A percentile compares a stretch with the other conserved stretches of the same genome.
These are phyloP conservation scores for Clarireedia hainanense DNA, from an alignment of 2,329 filamentous ascomycete species.

Conservation along the genomic window DNA sequence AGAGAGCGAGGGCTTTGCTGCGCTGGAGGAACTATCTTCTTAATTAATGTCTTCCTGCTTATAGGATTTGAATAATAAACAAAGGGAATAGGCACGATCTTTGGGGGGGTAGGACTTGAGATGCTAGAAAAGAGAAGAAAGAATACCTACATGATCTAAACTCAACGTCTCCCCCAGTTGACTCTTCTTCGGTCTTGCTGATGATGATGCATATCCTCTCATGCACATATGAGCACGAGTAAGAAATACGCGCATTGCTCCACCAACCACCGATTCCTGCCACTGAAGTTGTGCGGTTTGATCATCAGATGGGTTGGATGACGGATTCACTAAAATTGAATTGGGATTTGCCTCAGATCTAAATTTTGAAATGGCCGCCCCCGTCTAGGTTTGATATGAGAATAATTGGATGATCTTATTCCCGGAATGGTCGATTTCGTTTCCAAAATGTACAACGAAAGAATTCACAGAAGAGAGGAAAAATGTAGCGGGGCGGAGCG, in stretches of 20 bases:
- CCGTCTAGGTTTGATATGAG: not conserved
- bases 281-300: too few species aligned
- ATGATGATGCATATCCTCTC: too few species aligned
- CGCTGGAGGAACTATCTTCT: conserved; percentile 47
- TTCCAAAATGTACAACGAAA: not conserved
- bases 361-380: not conserved
- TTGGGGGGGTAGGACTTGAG: too few species aligned
- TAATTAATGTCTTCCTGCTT: not conserved
- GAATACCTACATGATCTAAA: conserved; percentile 46
- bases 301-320: not conserved
- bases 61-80: not conserved
- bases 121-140: too few species aligned
- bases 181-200: not conserved
- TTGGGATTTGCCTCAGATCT: conserved; percentile 13
- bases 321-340: conserved; percentile 5
- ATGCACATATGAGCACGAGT: too few species aligned
- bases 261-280: not conserved
- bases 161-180: conserved; percentile 40
- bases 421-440: not conserved
- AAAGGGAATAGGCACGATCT: not conserved
- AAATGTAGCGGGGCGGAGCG: conserved; percentile 1
- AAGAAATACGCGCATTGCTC: not conserved
- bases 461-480: not conserved
- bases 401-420: not conserved
- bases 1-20: conserved; percentile 46